phyloP scores from a whole-genome alignment of 179 eudicot genomes.

The Spergularia azorica region DNA sequence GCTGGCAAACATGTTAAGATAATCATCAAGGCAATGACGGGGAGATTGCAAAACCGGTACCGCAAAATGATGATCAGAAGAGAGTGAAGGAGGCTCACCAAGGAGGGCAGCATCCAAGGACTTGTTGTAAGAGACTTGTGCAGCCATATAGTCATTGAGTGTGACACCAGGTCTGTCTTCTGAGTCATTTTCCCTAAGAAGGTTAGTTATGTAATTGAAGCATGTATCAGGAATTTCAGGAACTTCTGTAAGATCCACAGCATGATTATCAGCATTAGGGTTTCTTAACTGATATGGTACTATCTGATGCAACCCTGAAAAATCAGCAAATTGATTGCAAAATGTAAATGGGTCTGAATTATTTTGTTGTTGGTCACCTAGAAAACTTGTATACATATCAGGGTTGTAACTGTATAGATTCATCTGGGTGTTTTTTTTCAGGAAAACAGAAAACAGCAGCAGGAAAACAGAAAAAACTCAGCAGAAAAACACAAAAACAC shows the following conservation, averaged over 20 bases:
- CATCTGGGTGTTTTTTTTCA: slow-evolving; percentile 6
- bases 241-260: slow-evolving; percentile 30
- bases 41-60: slow-evolving; percentile 1
- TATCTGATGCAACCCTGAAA: not conserved
- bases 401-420: slow-evolving; percentile 22
- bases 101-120: slow-evolving; percentile 47
- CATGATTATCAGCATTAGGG: not conserved
- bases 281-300: not conserved
- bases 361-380: slow-evolving; percentile 21
- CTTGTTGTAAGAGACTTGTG: slow-evolving; percentile 64
- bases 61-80: slow-evolving; percentile 16
- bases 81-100: slow-evolving; percentile 29
- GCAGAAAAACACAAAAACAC: too few species aligned
- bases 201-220: slow-evolving; percentile 51
- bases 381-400: slow-evolving; percentile 15
- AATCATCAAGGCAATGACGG: slow-evolving; percentile 27
- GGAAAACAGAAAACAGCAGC: too few species aligned
- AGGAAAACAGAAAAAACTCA: too few species aligned
- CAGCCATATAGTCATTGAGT: slow-evolving; percentile 55
- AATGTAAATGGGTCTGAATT: not conserved
- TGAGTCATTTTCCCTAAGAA: slow-evolving; percentile 59
- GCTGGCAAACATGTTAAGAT: slow-evolving; percentile 19
- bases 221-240: slow-evolving; percentile 55
- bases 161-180: slow-evolving; percentile 47
- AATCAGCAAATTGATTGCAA: slow-evolving; percentile 14